Evolutionary conservation across 1,284 basidiomycete species (phyloP).

Genomic region (Pisolithus thermaeus): DNA sequence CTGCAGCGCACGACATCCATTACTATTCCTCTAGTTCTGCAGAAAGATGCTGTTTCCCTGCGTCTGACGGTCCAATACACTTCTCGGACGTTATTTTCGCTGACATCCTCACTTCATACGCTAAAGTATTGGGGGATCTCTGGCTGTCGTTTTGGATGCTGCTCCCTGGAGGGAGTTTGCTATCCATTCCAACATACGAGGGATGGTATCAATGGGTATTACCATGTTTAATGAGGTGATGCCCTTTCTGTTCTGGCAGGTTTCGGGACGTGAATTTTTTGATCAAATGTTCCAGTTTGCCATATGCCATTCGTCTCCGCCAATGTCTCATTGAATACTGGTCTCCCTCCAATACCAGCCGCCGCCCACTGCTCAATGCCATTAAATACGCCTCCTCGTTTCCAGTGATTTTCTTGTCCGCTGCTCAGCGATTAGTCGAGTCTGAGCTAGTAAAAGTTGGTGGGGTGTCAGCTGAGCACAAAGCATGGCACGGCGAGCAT

Average conservation of each 20-base stretch:
- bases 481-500: constrained; percentile 72
- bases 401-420: constrained; percentile 94
- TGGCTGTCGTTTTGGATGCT: constrained; percentile 86
- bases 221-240: constrained; percentile 83
- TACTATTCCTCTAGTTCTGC: constrained; percentile 6
- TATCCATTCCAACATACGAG: constrained; percentile 55
- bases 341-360: constrained; percentile 58
- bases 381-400: constrained; percentile 96
- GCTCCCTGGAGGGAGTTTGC: constrained; percentile 68
- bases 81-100: constrained; percentile 94
- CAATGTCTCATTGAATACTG: constrained; percentile 91
- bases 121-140: constrained; percentile 93
- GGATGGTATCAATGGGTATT: constrained; percentile 70
- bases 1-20: constrained; percentile 2
- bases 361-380: constrained; percentile 85
- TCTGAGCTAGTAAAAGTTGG: constrained; percentile 48
- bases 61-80: constrained; percentile 57
- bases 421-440: constrained; percentile 71
- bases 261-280: constrained; percentile 8
- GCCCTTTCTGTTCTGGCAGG: background rate
- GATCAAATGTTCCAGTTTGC: constrained; percentile 51
- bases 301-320: constrained; percentile 86
- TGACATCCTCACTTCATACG: constrained; percentile 94
- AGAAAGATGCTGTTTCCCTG: constrained; percentile 65
- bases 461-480: constrained; percentile 37